These are phyloP conservation scores for Durusdinium trenchii DNA, from an alignment of 73 alveolate genomes.

Conservation along the genomic window DNA sequence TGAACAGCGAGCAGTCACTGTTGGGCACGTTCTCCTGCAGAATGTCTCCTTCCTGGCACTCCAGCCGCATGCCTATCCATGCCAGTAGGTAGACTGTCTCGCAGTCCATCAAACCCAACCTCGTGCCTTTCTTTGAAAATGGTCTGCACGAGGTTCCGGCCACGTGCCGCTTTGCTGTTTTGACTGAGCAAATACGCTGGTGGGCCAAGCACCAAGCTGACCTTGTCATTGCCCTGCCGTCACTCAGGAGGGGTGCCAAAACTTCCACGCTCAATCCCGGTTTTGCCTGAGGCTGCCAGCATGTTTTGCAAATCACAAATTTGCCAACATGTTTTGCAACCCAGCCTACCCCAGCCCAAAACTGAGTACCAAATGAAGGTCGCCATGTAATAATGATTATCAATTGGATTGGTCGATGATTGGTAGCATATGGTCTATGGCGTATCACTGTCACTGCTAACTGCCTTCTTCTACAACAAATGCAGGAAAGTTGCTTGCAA, in stretches of 20 bases:
- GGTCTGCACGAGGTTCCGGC: conserved; percentile 45
- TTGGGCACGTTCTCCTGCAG: background rate
- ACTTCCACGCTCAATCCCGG: background rate
- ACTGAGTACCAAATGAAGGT: too few relatives aligned
- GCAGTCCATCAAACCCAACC: background rate
- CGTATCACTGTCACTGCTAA: background rate
- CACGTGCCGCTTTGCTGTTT: background rate
- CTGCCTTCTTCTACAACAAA: background rate
- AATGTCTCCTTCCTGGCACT: background rate
- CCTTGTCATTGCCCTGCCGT: background rate
- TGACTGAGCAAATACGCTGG: background rate
- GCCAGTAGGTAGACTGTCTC: background rate
- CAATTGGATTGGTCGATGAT: background rate
- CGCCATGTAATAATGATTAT: background rate
- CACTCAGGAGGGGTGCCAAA: background rate
- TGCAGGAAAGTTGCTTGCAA: background rate
- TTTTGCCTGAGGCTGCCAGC: background rate
- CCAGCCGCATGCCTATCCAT: background rate
- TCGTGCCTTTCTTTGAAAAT: background rate
- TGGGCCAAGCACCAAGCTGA: background rate
- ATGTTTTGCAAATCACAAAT: background rate
- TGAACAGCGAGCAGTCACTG: background rate
- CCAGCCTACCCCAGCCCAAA: background rate
- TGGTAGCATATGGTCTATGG: background rate
- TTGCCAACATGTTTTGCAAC: background rate